Conservation (phyloP, 108 stramenopile species). For the Skeletonema costatum region DNA sequence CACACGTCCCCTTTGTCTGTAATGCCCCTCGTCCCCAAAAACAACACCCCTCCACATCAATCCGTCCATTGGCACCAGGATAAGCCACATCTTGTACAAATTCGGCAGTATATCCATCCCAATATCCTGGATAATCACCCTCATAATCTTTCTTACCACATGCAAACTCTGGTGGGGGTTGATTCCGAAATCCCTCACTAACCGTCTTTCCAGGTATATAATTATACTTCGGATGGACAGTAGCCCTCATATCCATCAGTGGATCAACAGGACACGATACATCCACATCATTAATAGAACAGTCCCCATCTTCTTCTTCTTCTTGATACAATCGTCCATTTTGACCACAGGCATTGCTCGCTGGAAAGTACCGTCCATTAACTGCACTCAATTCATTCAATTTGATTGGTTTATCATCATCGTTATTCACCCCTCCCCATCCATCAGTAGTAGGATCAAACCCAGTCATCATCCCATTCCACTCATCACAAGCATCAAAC, state of each 20-base stretch:
- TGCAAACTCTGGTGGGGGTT: constrained; percentile 22
- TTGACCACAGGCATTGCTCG: constrained; percentile 43
- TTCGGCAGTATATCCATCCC: constrained; percentile 30
- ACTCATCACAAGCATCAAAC: constrained; percentile 45
- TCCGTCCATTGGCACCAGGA: constrained; percentile 25
- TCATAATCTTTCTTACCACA: constrained; percentile 11
- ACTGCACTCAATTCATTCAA: constrained; percentile 28
- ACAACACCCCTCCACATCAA: constrained; percentile 51
- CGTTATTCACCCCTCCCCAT: background rate
- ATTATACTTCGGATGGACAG: constrained; percentile 26
- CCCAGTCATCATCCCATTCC: constrained; percentile 31
- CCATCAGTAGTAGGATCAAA: background rate
- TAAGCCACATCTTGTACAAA: constrained; percentile 35
- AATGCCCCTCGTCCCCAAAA: constrained; percentile 51
- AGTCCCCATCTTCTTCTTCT: background rate
- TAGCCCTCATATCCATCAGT: constrained; percentile 22
- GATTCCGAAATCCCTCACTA: background rate
- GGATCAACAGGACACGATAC: constrained; percentile 31
- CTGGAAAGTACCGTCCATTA: constrained; percentile 32
- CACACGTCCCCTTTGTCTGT: constrained; percentile 40
- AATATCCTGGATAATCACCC: constrained; percentile 19
- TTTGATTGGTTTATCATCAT: background rate
- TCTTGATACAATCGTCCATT: constrained; percentile 35
- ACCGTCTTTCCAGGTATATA: background rate
- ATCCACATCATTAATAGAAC: constrained; percentile 2